Evolutionary conservation across 495 filamentous ascomycete genomes (phyloP), one percentile per base, ranked within the genome.

Genomic region (Tuber umbilicatum): DNA sequence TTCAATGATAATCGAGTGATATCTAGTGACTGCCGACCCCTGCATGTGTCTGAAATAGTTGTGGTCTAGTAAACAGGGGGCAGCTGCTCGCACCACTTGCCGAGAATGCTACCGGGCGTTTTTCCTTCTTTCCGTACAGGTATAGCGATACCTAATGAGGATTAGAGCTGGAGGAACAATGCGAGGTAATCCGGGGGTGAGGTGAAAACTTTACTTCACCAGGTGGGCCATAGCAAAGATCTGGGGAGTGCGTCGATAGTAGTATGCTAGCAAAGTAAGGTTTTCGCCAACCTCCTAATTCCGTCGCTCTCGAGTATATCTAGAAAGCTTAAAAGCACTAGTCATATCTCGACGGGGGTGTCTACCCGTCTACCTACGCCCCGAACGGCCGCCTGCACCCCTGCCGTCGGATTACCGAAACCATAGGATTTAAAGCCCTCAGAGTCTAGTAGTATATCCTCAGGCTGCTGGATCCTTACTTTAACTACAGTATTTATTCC

Each of bases 31-130:
- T 1, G 0, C 19, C 21, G n/a, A 23, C 2, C 21, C 2, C 6
- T n/a, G 6, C 5, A 0, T 0, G 6, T 2, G 0, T n/a, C 21
- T 6, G 0, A n/a, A 50, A 50, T 50, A n/a, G 21, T n/a, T n/a
- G 23, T 2, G 23, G 9, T 12, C 23, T 10, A 3, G 14, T 55
- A 2, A 27, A 55, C 47, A 9, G 0, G 23, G 9, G 19, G 0
- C 5, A 0, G 23, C 9, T 23, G 21, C 21, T 27, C 47, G 47
- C 47, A n/a, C 23, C 23, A 2, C 47, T 9, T 55, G 23, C 23
- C 7, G 4, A 7, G 4, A 12, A 16, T 27, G 14, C 9, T 27
- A 12, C 47, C 45, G 2, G 23, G 23, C n/a, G 1, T 55, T 55
- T 7, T 2, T 7, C 9, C 4, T 12, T 10, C 14, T 55, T 23